Evolutionary conservation across 106 monocot genomes (phyloP).

Genomic region (Amphibolis antarctica): DNA sequence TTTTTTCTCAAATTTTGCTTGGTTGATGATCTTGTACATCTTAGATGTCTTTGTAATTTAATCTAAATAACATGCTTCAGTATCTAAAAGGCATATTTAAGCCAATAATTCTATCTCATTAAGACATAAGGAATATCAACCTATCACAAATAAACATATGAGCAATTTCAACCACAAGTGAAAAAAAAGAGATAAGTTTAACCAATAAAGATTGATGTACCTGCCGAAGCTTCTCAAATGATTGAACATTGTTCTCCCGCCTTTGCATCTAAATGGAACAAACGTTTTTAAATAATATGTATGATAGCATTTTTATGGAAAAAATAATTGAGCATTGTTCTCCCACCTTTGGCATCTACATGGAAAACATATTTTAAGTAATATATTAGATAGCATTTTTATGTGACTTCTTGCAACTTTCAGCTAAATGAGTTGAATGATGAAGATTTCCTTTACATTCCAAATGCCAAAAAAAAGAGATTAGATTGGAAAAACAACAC

Average conservation of each 20-base stretch:
- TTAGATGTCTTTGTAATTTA: no score
- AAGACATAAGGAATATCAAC: no score
- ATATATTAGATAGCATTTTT: neutral
- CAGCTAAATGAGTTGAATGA: neutral
- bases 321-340: slow-evolving; percentile 90
- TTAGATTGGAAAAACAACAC: neutral
- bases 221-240: slow-evolving; percentile 89
- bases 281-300: neutral
- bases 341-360: slow-evolving; percentile 95
- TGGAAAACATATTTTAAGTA: slow-evolving; percentile 1
- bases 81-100: no score
- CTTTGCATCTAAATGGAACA: slow-evolving; percentile 71
- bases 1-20: no score
- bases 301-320: neutral
- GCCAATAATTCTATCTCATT: no score
- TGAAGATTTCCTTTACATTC: neutral
- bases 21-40: no score
- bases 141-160: no score
- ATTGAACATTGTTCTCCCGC: slow-evolving; percentile 90
- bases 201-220: slow-evolving; percentile 19
- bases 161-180: no score
- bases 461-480: neutral
- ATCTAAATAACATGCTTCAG: no score
- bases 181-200: no score
- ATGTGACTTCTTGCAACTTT: neutral